A percentile compares a stretch with the other conserved stretches of the same genome.
These are phyloP conservation scores for Exophiala phaeomuriformis DNA, from an alignment of 2,329 filamentous ascomycete species.

Conservation along the genomic window DNA sequence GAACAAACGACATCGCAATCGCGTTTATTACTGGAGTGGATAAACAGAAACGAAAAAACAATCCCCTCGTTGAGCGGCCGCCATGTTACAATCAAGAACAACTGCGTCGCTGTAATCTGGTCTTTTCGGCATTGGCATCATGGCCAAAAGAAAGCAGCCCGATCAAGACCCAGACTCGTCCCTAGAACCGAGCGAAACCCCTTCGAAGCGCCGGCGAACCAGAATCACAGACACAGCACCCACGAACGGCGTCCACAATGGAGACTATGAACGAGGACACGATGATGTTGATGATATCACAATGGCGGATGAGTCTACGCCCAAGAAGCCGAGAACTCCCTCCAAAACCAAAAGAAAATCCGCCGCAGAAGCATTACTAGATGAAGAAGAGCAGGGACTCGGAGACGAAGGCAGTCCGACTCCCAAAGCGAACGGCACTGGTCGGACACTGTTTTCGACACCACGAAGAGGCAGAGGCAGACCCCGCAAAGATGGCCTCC, in stretches of 20 bases:
- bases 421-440: slow-evolving; percentile 25
- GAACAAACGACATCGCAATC: neutral
- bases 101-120: too few species aligned
- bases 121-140: neutral
- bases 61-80: neutral
- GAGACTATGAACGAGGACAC: neutral
- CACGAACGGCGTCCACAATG: slow-evolving; percentile 6
- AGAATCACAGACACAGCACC: slow-evolving; percentile 1
- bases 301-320: slow-evolving; percentile 31
- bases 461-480: slow-evolving; percentile 32
- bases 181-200: slow-evolving; percentile 8
- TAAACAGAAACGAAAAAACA: neutral
- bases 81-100: too few species aligned
- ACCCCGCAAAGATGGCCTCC: neutral
- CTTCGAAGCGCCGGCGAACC: slow-evolving; percentile 18
- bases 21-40: neutral
- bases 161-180: slow-evolving; percentile 1
- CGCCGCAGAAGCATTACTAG: slow-evolving; percentile 6
- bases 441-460: slow-evolving; percentile 36
- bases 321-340: slow-evolving; percentile 33
- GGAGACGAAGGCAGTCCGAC: slow-evolving; percentile 21
- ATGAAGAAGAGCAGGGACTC: slow-evolving; percentile 13
- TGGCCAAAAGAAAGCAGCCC: slow-evolving; percentile 14
- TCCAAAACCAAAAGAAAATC: slow-evolving; percentile 12
- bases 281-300: neutral